A percentile compares a stretch with the other conserved stretches of the same genome.
phyloP scores from a whole-genome alignment of 2,329 filamentous ascomycete genomes.

The Talaromyces sp. region DNA sequence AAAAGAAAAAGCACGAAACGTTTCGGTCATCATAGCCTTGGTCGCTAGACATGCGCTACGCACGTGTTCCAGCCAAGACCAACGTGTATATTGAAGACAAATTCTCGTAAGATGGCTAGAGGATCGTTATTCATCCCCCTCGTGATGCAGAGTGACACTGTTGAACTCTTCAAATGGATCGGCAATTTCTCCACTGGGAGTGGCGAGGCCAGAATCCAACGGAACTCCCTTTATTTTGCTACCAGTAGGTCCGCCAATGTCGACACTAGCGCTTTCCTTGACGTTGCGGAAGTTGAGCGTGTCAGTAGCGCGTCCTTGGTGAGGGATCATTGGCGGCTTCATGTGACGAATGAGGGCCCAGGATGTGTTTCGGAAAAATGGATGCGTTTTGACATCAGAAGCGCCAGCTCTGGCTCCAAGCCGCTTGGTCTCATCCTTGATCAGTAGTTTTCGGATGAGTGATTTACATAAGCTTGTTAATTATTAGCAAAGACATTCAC shows the following conservation, averaged over 20 bases:
- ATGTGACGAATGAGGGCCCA: conserved; percentile 97
- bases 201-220: conserved; percentile 77
- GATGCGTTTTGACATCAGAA: conserved; percentile 92
- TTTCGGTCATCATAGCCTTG: neutral
- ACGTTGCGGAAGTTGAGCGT: conserved; percentile 97
- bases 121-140: conserved; percentile 64
- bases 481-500: neutral
- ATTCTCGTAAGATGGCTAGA: neutral
- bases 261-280: conserved; percentile 93
- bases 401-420: conserved; percentile 91
- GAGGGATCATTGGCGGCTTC: conserved; percentile 95
- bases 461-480: conserved; percentile 80
- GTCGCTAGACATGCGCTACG: neutral
- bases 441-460: conserved; percentile 89
- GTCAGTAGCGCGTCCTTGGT: conserved; percentile 84
- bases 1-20: neutral
- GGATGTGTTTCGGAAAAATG: conserved; percentile 92
- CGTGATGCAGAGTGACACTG: conserved; percentile 93
- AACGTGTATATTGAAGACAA: neutral
- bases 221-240: conserved; percentile 68
- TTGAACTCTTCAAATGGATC: conserved; percentile 99
- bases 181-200: conserved; percentile 72
- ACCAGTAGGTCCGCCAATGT: conserved; percentile 48
- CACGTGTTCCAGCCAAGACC: neutral
- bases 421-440: conserved; percentile 94